Conservation (phyloP, 2,329 filamentous ascomycete genomes). For the Colletotrichum lentis region DNA sequence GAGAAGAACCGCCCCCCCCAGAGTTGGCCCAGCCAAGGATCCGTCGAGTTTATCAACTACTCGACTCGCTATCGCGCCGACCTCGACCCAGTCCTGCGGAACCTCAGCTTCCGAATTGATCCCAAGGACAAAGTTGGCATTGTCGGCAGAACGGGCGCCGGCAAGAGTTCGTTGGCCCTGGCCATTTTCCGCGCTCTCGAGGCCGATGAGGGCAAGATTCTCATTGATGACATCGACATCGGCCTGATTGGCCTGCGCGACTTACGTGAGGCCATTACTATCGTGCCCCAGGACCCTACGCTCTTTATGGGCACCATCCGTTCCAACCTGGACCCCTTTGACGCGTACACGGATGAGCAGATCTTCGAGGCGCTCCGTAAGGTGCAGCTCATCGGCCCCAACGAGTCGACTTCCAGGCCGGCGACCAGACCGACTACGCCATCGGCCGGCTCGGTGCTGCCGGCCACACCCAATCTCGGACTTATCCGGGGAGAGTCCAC, state of each 20-base stretch:
- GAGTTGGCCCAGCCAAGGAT: constrained; percentile 86
- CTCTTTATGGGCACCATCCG: constrained; percentile 92
- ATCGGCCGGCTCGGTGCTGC: constrained; percentile 36
- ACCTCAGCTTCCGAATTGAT: constrained; percentile 85
- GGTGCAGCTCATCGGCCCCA: constrained; percentile 82
- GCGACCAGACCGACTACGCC: constrained; percentile 41
- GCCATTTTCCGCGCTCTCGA: constrained; percentile 94
- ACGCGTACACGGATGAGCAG: constrained; percentile 85
- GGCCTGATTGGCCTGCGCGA: constrained; percentile 90
- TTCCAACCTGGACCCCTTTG: constrained; percentile 92
- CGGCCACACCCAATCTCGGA: constrained; percentile 31
- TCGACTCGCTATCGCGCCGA: constrained; percentile 88
- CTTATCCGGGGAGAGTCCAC: constrained; percentile 20
- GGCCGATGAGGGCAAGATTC: constrained; percentile 85
- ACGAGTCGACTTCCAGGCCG: constrained; percentile 53
- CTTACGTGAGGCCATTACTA: constrained; percentile 91
- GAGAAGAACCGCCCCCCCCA: constrained; percentile 78
- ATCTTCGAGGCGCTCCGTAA: constrained; percentile 86
- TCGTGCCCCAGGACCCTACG: constrained; percentile 96
- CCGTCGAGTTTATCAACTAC: constrained; percentile 88
- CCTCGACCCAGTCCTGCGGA: constrained; percentile 83
- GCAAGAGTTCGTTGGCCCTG: constrained; percentile 93
- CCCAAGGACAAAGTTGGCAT: constrained; percentile 94
- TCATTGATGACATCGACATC: constrained; percentile 92
- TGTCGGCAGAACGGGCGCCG: constrained; percentile 92